Conservation (phyloP, 805 yeast species). For the Starmerella kuoi region DNA sequence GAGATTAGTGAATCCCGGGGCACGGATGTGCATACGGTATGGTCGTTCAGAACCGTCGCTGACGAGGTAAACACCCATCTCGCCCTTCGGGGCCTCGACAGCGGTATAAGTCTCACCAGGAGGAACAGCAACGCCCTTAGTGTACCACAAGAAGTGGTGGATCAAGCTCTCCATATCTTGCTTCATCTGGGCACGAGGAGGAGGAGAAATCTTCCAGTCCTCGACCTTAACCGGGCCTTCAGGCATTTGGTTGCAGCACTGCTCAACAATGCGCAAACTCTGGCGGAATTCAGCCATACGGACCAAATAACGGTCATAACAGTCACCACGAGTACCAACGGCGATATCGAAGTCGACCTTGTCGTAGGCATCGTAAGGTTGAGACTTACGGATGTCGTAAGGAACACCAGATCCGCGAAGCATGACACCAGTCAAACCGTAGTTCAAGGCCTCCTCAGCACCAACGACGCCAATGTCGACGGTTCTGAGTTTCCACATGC, state of each 20-base stretch:
- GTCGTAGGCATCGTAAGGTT: slow-evolving; percentile 84
- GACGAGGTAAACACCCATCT: slow-evolving; percentile 82
- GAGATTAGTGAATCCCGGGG: slow-evolving; percentile 87
- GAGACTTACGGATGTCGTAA: slow-evolving; percentile 71
- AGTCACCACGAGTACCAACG: slow-evolving; percentile 79
- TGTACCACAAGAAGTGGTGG: slow-evolving; percentile 76
- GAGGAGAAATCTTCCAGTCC: slow-evolving; percentile 75
- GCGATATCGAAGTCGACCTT: slow-evolving; percentile 76
- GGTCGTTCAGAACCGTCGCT: slow-evolving; percentile 86
- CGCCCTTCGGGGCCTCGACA: slow-evolving; percentile 91
- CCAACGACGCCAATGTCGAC: slow-evolving; percentile 66
- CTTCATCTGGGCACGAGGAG: slow-evolving; percentile 71
- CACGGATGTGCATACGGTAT: slow-evolving; percentile 82
- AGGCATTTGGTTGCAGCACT: slow-evolving; percentile 84
- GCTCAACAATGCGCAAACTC: slow-evolving; percentile 76
- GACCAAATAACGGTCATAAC: slow-evolving; percentile 77
- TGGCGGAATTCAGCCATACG: slow-evolving; percentile 91
- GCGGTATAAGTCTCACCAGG: slow-evolving; percentile 85
- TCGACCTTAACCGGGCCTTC: slow-evolving; percentile 85
- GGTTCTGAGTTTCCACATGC: slow-evolving; percentile 86
- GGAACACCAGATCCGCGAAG: slow-evolving; percentile 85
- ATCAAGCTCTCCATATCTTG: slow-evolving; percentile 87
- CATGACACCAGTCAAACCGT: slow-evolving; percentile 76
- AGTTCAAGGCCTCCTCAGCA: slow-evolving; percentile 78
- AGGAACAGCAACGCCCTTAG: slow-evolving; percentile 82